Base-by-base conservation (phyloP, 2,329 filamentous ascomycete genomes). In the Parastagonospora avenae region DNA sequence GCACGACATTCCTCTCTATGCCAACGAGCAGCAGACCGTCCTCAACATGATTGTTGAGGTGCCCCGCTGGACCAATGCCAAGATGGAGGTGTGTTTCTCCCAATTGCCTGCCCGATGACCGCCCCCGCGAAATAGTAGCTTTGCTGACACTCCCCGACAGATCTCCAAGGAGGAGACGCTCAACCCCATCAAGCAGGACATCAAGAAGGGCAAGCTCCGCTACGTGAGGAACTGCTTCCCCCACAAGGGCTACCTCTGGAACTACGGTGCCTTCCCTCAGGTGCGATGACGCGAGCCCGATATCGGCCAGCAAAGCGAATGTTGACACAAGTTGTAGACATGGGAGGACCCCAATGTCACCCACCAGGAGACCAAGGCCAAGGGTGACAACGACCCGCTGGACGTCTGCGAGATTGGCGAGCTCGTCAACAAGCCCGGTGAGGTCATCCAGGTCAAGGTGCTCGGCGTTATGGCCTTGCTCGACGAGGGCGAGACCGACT, bases 151-250 rank as follows among this genome's bases (percentile, higher is more conserved):
- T 36, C 29, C 35, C 43, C 62, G 31, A 50, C 74, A 97, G 92
- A 97, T 97, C 83, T 96, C 90, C 83, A 97, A 97, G 85, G 92
- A 97, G 75, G 94, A 99, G 80, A 85, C 90, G 73, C 88, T 97
- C 76, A 97, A 97, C 85, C 93, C 93, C 76, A 96, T 97, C 84
- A 97, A 97, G 88, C 94, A 99, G 84, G 94, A 99, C 78, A 86
- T 87, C 79, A 97, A 99, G 90, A 97, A 99, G 86, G 94, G 93
- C 85, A 97, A 97, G 86, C 92, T 97, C 72, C 91, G 94, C 74
- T 99, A 89, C 77, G 94, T 99, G 76, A 92, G 94, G 82, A 99
- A 99, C 89, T 99, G 94, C 88, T 99, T 99, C 86, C 94, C 94
- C 70, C 94, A 99, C 89, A 97, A 99, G 87, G 94, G 94, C 66